Percentiles rank a stretch among this genome's conserved stretches.
phyloP scores from a whole-genome alignment of 1,139 yeast species.

The Candida tropicalis region DNA sequence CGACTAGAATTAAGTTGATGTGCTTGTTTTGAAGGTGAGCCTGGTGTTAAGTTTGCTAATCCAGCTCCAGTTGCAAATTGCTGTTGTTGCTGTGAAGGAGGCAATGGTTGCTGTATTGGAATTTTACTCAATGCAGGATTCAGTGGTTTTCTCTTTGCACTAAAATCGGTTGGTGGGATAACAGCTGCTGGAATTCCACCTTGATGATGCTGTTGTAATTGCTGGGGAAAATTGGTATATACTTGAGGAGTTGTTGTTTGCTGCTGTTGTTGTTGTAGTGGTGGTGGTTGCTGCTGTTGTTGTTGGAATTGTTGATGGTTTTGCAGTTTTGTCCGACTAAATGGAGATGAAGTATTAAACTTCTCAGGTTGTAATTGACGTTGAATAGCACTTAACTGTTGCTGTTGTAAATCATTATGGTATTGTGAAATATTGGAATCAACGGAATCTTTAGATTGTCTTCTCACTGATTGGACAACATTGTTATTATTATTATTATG shows the following conservation, averaged over 20 bases:
- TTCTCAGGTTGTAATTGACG: constrained; percentile 14
- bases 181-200: constrained; percentile 26
- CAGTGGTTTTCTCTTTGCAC: constrained; percentile 17
- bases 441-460: constrained; percentile 1
- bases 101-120: constrained; percentile 7
- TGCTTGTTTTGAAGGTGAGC: constrained; percentile 12
- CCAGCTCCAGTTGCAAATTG: constrained; percentile 12
- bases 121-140: constrained; percentile 9
- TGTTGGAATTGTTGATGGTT: constrained; percentile 9
- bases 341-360: constrained; percentile 11
- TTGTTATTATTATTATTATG: neutral
- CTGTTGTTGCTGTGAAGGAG: constrained; percentile 8
- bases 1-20: constrained; percentile 13
- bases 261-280: constrained; percentile 9
- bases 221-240: constrained; percentile 6
- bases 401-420: constrained; percentile 15
- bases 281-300: no score
- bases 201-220: constrained; percentile 7
- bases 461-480: neutral
- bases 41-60: constrained; percentile 15
- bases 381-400: constrained; percentile 14
- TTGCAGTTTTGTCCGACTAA: constrained; percentile 3
- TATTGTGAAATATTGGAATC: constrained; percentile 14
- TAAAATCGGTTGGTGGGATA: constrained; percentile 30
- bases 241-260: constrained; percentile 6